Evolutionary conservation across 2,329 filamentous ascomycete genomes (phyloP).

Genomic region (Xenosphaeropsis pyriputrescens): DNA sequence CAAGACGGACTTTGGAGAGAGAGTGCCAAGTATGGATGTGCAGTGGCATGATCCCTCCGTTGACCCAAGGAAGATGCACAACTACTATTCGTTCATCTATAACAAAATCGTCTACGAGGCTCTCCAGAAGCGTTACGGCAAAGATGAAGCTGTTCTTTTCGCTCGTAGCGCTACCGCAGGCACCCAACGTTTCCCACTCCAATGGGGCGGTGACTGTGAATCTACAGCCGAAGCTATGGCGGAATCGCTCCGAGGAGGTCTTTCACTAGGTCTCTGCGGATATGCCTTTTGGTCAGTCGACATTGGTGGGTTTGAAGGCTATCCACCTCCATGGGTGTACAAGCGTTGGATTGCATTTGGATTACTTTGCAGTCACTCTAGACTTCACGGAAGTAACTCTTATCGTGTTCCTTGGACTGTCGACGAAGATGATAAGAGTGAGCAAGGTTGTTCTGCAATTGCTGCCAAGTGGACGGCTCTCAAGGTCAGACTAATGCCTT

Average conservation of each 20-base stretch:
- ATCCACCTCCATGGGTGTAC: conserved; percentile 40
- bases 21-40: conserved; percentile 39
- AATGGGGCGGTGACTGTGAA: conserved; percentile 50
- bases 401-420: conserved; percentile 52
- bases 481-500: conserved; percentile 42
- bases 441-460: conserved; percentile 31
- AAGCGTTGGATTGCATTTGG: conserved; percentile 52
- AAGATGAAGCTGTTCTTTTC: conserved; percentile 38
- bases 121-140: conserved; percentile 30
- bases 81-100: conserved; percentile 47
- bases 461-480: conserved; percentile 26
- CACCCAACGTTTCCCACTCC: conserved; percentile 40
- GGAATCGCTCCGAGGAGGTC: conserved; percentile 42
- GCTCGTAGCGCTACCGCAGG: conserved; percentile 42
- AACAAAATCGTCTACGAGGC: conserved; percentile 44
- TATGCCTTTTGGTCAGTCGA: conserved; percentile 48
- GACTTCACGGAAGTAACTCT: conserved; percentile 41
- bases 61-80: conserved; percentile 44
- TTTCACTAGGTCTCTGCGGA: conserved; percentile 38
- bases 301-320: conserved; percentile 48
- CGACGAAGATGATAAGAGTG: conserved; percentile 34
- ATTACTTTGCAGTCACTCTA: conserved; percentile 41
- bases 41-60: conserved; percentile 33
- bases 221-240: conserved; percentile 47
- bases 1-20: conserved; percentile 50